Conservation (phyloP, 2,329 filamentous ascomycete genomes). For the Aspergillus pseudonomiae region DNA sequence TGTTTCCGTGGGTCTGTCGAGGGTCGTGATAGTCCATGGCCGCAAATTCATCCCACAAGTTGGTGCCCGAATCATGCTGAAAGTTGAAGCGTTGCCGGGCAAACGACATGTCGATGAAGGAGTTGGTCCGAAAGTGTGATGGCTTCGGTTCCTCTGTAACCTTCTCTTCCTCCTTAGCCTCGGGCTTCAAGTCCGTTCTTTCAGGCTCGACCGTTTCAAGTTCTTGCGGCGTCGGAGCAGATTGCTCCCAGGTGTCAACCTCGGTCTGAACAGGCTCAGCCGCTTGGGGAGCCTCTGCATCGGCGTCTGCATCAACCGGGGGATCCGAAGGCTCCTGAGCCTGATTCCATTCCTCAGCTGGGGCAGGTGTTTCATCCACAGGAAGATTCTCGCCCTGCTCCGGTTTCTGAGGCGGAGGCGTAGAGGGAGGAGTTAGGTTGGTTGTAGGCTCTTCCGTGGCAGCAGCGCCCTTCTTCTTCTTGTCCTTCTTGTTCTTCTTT, state of each 20-base stretch:
- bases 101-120: slow-evolving; percentile 41
- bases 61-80: slow-evolving; percentile 34
- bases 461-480: slow-evolving; percentile 27
- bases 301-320: not conserved
- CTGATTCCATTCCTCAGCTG: slow-evolving; percentile 11
- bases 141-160: not conserved
- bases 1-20: slow-evolving; percentile 13
- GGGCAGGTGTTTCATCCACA: slow-evolving; percentile 7
- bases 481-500: slow-evolving; percentile 37
- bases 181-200: not conserved
- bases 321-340: not conserved
- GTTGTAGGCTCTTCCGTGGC: slow-evolving; percentile 28
- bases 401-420: slow-evolving; percentile 34
- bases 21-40: slow-evolving; percentile 39
- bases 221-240: slow-evolving; percentile 13
- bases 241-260: slow-evolving; percentile 20
- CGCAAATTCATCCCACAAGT: slow-evolving; percentile 44
- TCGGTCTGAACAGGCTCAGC: not conserved
- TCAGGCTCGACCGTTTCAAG: slow-evolving; percentile 1
- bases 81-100: slow-evolving; percentile 37
- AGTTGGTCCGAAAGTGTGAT: slow-evolving; percentile 11
- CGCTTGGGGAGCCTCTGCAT: slow-evolving; percentile 1
- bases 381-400: slow-evolving; percentile 17
- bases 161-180: not conserved
- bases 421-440: slow-evolving; percentile 43